Percentiles rank a stretch among this genome's conserved stretches.
phyloP scores from a whole-genome alignment of 2,329 filamentous ascomycete genomes.

The Dendrostoma leiphaemia region DNA sequence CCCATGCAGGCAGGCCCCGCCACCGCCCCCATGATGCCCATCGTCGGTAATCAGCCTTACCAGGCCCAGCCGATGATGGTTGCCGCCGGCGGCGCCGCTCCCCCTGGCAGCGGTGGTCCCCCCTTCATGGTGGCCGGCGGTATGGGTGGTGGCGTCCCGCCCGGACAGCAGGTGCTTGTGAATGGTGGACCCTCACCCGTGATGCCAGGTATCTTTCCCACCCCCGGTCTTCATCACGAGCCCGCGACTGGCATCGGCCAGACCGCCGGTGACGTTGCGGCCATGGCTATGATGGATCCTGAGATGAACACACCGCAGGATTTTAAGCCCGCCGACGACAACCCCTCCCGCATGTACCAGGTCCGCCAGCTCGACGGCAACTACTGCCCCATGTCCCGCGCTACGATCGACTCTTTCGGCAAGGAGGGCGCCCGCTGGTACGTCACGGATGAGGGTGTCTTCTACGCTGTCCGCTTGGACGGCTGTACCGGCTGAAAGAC shows the following conservation, averaged over 20 bases:
- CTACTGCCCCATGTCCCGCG: conserved; percentile 58
- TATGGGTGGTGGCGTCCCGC: conserved; percentile 13
- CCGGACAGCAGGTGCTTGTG: conserved; percentile 13
- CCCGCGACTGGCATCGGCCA: conserved; percentile 49
- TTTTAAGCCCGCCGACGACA: conserved; percentile 60
- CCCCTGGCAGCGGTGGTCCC: conserved; percentile 8
- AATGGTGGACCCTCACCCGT: conserved; percentile 14
- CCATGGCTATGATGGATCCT: conserved; percentile 48
- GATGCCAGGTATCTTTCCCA: conserved; percentile 36
- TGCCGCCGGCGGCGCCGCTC: conserved; percentile 2
- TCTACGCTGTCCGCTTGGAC: conserved; percentile 58
- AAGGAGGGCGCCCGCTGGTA: conserved; percentile 57
- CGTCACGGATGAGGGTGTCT: conserved; percentile 53
- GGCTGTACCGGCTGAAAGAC: conserved; percentile 20
- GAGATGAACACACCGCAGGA: conserved; percentile 57
- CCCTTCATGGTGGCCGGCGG: conserved; percentile 17
- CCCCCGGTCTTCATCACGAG: conserved; percentile 40
- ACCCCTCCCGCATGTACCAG: conserved; percentile 60
- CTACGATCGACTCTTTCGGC: conserved; percentile 56
- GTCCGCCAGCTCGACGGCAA: conserved; percentile 59
- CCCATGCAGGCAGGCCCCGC: conserved; percentile 19
- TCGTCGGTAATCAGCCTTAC: conserved; percentile 24
- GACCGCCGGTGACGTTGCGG: conserved; percentile 45
- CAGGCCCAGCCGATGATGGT: conserved; percentile 17
- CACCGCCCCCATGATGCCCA: conserved; percentile 20